Evolutionary conservation across 768 basidiomycete species (phyloP).

Genomic region (Glaciozyma martinii): DNA sequence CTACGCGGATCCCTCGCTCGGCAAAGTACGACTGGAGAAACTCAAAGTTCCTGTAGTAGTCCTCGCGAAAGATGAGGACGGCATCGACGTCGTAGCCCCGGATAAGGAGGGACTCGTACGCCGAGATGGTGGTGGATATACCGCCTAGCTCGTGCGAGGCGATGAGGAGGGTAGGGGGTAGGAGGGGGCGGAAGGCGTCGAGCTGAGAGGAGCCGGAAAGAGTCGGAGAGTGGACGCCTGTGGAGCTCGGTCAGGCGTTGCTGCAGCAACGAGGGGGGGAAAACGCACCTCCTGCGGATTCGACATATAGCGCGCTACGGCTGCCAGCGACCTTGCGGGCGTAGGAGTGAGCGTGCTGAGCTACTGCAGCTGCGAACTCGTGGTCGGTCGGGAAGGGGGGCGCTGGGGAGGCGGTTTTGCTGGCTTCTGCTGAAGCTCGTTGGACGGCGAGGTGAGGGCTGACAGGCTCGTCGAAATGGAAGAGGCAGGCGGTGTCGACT

Average conservation of each 20-base stretch:
- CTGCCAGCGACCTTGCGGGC: constrained; percentile 38
- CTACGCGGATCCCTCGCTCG: constrained; percentile 47
- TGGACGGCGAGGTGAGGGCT: constrained; percentile 82
- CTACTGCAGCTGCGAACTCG: constrained; percentile 17
- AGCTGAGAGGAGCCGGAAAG: constrained; percentile 72
- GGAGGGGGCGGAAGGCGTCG: constrained; percentile 75
- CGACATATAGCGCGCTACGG: constrained; percentile 60
- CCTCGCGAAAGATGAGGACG: constrained; percentile 71
- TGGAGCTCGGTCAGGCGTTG: not conserved
- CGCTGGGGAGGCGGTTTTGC: not conserved
- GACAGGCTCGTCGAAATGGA: constrained; percentile 75
- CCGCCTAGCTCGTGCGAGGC: constrained; percentile 86
- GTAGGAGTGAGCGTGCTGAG: not conserved
- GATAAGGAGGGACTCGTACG: constrained; percentile 83
- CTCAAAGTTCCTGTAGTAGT: constrained; percentile 78
- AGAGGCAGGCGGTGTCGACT: constrained; percentile 63
- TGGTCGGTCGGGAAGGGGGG: constrained; percentile 35
- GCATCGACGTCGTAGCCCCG: constrained; percentile 83
- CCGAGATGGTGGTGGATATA: constrained; percentile 82
- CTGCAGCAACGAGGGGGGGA: not conserved
- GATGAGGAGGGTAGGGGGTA: constrained; percentile 75
- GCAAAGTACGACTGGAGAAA: constrained; percentile 72
- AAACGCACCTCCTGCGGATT: constrained; percentile 88
- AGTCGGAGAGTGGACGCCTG: constrained; percentile 87
- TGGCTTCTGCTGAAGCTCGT: constrained; percentile 25